Evolutionary conservation across 2,329 filamentous ascomycete species (phyloP).

Genomic region (Clathrospora elynae): DNA sequence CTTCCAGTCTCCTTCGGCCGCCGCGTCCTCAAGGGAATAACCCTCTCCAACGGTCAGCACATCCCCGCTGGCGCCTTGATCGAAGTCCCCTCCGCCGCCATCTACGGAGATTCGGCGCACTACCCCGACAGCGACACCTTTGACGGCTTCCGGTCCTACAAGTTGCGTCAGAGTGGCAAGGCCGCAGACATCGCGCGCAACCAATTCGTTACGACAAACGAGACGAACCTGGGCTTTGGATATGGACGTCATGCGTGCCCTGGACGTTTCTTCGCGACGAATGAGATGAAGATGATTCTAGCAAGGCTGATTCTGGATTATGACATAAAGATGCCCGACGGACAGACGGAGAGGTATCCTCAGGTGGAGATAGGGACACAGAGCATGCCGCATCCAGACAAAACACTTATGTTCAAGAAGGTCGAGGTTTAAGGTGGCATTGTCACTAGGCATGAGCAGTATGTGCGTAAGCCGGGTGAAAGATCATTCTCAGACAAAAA

Average conservation of each 20-base stretch:
- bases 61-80: conserved; percentile 45
- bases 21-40: conserved; percentile 58
- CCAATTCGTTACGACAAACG: conserved; percentile 39
- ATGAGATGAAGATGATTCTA: conserved; percentile 45
- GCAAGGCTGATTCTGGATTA: conserved; percentile 35
- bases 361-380: conserved; percentile 21
- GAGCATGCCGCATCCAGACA: conserved; percentile 18
- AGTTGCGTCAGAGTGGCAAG: conserved; percentile 32
- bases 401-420: conserved; percentile 27
- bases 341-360: conserved; percentile 20
- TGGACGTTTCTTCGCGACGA: conserved; percentile 42
- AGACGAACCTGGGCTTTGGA: conserved; percentile 34
- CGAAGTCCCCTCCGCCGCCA: conserved; percentile 37
- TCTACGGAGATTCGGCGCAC: conserved; percentile 30
- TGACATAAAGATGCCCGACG: conserved; percentile 34
- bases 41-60: conserved; percentile 60
- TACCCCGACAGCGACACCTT: conserved; percentile 35
- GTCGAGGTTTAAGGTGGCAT: conserved; percentile 16
- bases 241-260: conserved; percentile 43
- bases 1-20: conserved; percentile 53
- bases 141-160: conserved; percentile 41
- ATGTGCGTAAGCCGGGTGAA: no score
- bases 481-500: no score
- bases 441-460: no score
- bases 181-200: conserved; percentile 35